phyloP scores from a whole-genome alignment of 129 eudicot species.

The Chrysanthemum lavandulifolium region DNA sequence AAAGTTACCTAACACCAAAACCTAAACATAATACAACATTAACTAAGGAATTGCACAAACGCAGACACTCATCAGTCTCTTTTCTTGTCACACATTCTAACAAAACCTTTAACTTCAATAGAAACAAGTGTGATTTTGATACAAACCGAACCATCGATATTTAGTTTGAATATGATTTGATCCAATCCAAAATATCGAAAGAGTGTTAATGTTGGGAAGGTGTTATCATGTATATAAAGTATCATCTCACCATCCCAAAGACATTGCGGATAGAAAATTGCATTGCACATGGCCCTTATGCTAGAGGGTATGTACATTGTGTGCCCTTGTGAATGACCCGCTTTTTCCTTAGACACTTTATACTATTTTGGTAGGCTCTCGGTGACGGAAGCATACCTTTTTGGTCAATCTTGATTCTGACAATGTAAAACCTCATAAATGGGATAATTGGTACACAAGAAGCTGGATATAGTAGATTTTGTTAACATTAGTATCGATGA shows the following conservation, averaged over 20 bases:
- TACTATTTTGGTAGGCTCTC: conserved; percentile 57
- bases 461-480: conserved; percentile 28
- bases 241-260: conserved; percentile 79
- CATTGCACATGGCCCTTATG: conserved; percentile 90
- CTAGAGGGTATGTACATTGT: conserved; percentile 70
- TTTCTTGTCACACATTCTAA: no score
- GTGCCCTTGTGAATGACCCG: not conserved
- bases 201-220: conserved; percentile 75
- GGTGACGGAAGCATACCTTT: conserved; percentile 68
- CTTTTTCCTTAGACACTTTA: not conserved
- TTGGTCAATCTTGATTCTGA: conserved; percentile 75
- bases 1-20: no score
- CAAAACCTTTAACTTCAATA: no score
- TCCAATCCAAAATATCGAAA: no score
- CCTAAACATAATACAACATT: no score
- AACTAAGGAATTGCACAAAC: no score
- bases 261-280: conserved; percentile 77
- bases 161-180: no score
- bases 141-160: no score
- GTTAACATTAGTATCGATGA: conserved; percentile 70
- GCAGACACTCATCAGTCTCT: no score
- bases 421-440: conserved; percentile 67
- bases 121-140: no score
- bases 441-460: conserved; percentile 75
- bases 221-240: conserved; percentile 90